Percentiles rank a stretch among this genome's conserved stretches.
phyloP scores from a whole-genome alignment of 345 rosid genomes.

The Euphorbia tirucalli region DNA sequence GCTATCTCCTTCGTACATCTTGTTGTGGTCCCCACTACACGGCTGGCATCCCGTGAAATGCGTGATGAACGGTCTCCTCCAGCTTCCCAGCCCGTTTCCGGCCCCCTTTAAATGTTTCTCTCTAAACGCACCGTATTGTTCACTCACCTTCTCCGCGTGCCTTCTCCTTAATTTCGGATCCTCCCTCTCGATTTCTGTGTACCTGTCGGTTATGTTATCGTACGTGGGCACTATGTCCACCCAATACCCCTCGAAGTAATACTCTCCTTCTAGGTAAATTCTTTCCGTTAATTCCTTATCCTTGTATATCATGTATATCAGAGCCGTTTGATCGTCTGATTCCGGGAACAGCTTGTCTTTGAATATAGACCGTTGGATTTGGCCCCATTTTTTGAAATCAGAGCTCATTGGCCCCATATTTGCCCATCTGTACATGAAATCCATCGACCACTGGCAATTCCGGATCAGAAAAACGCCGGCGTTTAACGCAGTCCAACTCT shows the following conservation, averaged over 20 bases:
- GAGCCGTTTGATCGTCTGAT: conserved; percentile 89
- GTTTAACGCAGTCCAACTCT: conserved; percentile 86
- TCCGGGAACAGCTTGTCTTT: conserved; percentile 81
- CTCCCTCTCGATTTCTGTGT: conserved; percentile 45
- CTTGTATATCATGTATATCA: conserved; percentile 53
- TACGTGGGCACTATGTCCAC: conserved; percentile 47
- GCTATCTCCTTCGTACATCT: conserved; percentile 66
- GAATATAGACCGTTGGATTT: conserved; percentile 57
- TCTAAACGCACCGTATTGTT: conserved; percentile 58
- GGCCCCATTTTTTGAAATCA: conserved; percentile 67
- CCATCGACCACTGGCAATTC: conserved; percentile 98
- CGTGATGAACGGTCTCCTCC: conserved; percentile 77
- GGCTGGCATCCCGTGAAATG: conserved; percentile 98
- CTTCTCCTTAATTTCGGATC: conserved; percentile 50
- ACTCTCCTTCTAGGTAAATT: conserved; percentile 72
- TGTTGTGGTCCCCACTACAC: conserved; percentile 81
- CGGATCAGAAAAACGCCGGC: conserved; percentile 84
- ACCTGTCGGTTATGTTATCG: conserved; percentile 53
- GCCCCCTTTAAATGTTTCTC: conserved; percentile 51
- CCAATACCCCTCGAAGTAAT: conserved; percentile 81
- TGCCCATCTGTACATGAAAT: conserved; percentile 75
- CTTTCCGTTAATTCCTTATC: conserved; percentile 51
- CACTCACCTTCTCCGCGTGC: conserved; percentile 90
- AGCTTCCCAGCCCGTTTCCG: conserved; percentile 51
- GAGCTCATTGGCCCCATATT: conserved; percentile 63